These are phyloP conservation scores for Zymoseptoria brevis DNA, from an alignment of 2,329 filamentous ascomycete genomes.

Conservation along the genomic window DNA sequence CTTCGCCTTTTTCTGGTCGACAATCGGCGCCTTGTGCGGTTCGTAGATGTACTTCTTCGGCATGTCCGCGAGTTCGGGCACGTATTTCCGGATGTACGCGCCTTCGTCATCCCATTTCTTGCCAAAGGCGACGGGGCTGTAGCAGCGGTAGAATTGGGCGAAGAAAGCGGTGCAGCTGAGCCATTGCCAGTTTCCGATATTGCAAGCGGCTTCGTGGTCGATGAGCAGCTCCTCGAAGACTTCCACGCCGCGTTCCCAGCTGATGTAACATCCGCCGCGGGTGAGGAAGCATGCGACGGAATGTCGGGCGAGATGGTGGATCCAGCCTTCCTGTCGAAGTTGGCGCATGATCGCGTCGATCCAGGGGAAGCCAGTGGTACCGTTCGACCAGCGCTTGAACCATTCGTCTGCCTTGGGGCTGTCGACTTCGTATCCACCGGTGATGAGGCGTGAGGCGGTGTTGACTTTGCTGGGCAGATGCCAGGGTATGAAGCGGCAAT, in stretches of 20 bases:
- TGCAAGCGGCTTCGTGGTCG: slow-evolving; percentile 67
- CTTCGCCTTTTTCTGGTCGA: slow-evolving; percentile 61
- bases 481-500: slow-evolving; percentile 72
- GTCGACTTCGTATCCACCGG: slow-evolving; percentile 58
- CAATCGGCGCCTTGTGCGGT: slow-evolving; percentile 64
- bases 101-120: slow-evolving; percentile 70
- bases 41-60: slow-evolving; percentile 69
- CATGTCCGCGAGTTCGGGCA: slow-evolving; percentile 57
- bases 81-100: slow-evolving; percentile 54
- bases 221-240: slow-evolving; percentile 71
- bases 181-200: slow-evolving; percentile 74
- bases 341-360: slow-evolving; percentile 77
- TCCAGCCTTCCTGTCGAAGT: slow-evolving; percentile 64
- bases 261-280: slow-evolving; percentile 66
- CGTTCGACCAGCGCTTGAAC: slow-evolving; percentile 62
- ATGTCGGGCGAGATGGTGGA: slow-evolving; percentile 70
- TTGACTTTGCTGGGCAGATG: slow-evolving; percentile 58
- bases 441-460: slow-evolving; percentile 42
- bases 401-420: slow-evolving; percentile 53
- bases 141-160: slow-evolving; percentile 62
- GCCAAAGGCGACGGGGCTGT: slow-evolving; percentile 62
- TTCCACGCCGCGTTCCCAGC: slow-evolving; percentile 70
- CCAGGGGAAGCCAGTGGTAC: slow-evolving; percentile 68
- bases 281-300: slow-evolving; percentile 77
- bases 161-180: slow-evolving; percentile 68